Conservation (phyloP, 345 rosid species). For the Rhodamnia argentea region DNA sequence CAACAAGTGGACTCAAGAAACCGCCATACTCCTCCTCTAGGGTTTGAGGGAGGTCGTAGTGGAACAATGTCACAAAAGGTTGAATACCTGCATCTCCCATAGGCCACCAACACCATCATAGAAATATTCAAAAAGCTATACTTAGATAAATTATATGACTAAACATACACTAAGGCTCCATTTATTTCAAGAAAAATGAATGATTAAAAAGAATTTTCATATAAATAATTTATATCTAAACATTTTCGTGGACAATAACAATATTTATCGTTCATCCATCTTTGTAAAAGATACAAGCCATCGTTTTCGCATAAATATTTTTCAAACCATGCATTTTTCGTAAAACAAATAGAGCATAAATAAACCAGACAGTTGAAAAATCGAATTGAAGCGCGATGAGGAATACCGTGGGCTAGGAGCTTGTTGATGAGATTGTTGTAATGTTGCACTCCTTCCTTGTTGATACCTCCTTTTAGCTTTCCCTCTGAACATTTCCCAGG, state of each 20-base stretch:
- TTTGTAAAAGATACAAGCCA: no score
- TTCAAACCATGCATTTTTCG: no score
- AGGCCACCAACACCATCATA: not conserved
- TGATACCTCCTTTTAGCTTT: slow-evolving; percentile 28
- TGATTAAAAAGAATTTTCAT: no score
- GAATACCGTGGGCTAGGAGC: slow-evolving; percentile 23
- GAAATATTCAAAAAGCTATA: not conserved
- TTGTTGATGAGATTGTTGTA: slow-evolving; percentile 43
- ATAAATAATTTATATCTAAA: no score
- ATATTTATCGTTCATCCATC: no score
- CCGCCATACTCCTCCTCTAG: slow-evolving; percentile 23
- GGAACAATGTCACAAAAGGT: slow-evolving; percentile 27
- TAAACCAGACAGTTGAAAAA: not conserved
- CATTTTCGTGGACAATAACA: no score
- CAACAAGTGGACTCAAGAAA: slow-evolving; percentile 14
- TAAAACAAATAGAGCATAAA: no score
- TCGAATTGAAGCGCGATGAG: not conserved
- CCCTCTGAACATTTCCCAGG: slow-evolving; percentile 3
- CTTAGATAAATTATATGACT: not conserved
- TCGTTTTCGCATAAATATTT: no score
- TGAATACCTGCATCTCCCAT: slow-evolving; percentile 5
- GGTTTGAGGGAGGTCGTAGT: slow-evolving; percentile 24
- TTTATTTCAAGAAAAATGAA: no score
- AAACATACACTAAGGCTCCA: not conserved
- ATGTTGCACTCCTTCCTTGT: slow-evolving; percentile 23